phyloP scores from a whole-genome alignment of 1,284 basidiomycete genomes.

The Fomitopsis pinicola region DNA sequence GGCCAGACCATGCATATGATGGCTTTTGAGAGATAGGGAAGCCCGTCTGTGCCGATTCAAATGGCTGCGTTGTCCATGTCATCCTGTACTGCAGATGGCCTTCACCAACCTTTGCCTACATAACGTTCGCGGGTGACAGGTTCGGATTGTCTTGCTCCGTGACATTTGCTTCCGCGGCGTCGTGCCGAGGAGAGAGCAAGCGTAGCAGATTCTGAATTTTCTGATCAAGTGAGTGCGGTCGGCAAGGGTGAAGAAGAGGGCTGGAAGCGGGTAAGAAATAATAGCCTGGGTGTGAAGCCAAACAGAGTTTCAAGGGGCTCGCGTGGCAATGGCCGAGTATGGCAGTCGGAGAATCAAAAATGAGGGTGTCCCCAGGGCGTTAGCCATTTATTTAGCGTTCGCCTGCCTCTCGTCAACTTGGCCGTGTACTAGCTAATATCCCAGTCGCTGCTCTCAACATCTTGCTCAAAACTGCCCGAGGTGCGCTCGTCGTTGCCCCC shows the following conservation, averaged over 20 bases:
- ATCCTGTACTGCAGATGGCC: background rate
- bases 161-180: background rate
- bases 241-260: background rate
- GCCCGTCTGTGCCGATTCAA: background rate
- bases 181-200: background rate
- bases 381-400: slow-evolving; percentile 41
- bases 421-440: slow-evolving; percentile 32
- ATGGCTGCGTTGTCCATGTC: background rate
- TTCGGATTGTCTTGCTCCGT: background rate
- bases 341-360: slow-evolving; percentile 32
- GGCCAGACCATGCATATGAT: background rate
- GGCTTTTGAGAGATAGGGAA: too few species aligned
- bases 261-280: slow-evolving; percentile 2
- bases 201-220: background rate
- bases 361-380: slow-evolving; percentile 48
- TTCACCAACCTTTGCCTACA: too few species aligned
- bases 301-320: slow-evolving; percentile 22
- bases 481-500: slow-evolving; percentile 11
- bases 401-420: slow-evolving; percentile 19
- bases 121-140: too few species aligned
- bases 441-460: slow-evolving; percentile 18
- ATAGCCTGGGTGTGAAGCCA: slow-evolving; percentile 8
- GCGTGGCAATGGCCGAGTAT: slow-evolving; percentile 17
- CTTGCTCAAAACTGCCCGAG: slow-evolving; percentile 28
- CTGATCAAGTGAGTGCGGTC: background rate